Evolutionary conservation across 164 flowering plant species (phyloP).

Genomic region (Macadamia integrifolia): DNA sequence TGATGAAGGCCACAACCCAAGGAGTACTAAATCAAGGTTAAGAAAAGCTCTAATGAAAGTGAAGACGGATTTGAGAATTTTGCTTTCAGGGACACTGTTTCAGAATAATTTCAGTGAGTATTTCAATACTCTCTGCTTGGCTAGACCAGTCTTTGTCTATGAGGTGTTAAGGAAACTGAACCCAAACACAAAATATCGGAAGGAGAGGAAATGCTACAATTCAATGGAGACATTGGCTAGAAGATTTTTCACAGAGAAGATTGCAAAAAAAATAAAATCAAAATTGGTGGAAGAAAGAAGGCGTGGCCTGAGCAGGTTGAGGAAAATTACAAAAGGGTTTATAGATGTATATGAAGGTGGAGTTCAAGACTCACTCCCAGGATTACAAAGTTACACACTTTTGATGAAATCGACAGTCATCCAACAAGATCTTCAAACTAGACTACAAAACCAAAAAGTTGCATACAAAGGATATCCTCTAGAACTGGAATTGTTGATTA

Average conservation of each 20-base stretch:
- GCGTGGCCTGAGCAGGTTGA: slow-evolving; percentile 54
- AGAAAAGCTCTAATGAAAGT: slow-evolving; percentile 85
- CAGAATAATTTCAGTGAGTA: slow-evolving; percentile 93
- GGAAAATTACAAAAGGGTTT: slow-evolving; percentile 57
- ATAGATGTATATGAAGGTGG: slow-evolving; percentile 79
- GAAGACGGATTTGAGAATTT: slow-evolving; percentile 56
- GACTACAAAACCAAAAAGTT: slow-evolving; percentile 43
- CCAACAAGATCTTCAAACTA: slow-evolving; percentile 51
- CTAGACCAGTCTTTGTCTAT: slow-evolving; percentile 69
- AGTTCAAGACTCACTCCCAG: slow-evolving; percentile 58
- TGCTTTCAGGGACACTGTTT: slow-evolving; percentile 89
- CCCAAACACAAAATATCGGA: slow-evolving; percentile 40
- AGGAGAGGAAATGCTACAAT: slow-evolving; percentile 16
- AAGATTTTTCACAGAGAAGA: slow-evolving; percentile 60
- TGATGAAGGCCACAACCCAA: slow-evolving; percentile 98
- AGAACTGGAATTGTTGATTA: slow-evolving; percentile 71
- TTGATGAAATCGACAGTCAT: slow-evolving; percentile 65
- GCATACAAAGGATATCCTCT: slow-evolving; percentile 44
- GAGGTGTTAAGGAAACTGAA: slow-evolving; percentile 64
- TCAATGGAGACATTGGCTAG: slow-evolving; percentile 62
- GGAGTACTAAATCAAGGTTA: slow-evolving; percentile 80
- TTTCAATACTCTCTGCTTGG: slow-evolving; percentile 83
- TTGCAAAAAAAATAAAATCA: slow-evolving; percentile 59
- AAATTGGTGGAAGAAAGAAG: slow-evolving; percentile 35
- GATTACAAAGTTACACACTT: slow-evolving; percentile 71